Percentiles rank a stretch among this genome's conserved stretches.
Conservation (phyloP, 2,329 filamentous ascomycete species). For the Nothophoma quercina region DNA sequence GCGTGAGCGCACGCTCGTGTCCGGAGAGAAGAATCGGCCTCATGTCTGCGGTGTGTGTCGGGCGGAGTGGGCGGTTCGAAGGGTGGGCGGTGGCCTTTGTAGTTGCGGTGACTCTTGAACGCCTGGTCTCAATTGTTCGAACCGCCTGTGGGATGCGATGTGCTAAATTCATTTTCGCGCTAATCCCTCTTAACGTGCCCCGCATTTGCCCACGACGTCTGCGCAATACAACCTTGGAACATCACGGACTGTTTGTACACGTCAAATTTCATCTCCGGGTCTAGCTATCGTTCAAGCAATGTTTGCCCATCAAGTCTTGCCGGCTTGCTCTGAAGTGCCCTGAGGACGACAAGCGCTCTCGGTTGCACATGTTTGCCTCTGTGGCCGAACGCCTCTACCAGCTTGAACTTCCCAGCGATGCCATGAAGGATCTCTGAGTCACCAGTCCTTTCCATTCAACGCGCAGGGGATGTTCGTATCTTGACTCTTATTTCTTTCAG, state of each 20-base stretch:
- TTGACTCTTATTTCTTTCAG: neutral
- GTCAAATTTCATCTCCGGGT: neutral
- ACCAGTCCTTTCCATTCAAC: neutral
- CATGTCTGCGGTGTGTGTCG: constrained; percentile 63
- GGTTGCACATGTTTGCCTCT: neutral
- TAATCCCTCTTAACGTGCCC: constrained; percentile 29
- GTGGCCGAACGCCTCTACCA: neutral
- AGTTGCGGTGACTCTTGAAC: constrained; percentile 37
- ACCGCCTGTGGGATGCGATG: constrained; percentile 4
- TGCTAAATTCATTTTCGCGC: constrained; percentile 15
- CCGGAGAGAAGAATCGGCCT: constrained; percentile 95
- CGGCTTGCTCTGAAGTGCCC: too few relatives aligned
- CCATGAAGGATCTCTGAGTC: constrained; percentile 4
- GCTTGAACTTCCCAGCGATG: neutral
- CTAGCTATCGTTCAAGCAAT: too few relatives aligned
- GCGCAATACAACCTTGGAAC: too few relatives aligned
- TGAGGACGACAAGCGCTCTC: neutral
- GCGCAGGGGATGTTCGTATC: neutral
- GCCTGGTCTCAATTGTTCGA: constrained; percentile 6
- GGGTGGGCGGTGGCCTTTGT: constrained; percentile 29
- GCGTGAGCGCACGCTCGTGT: constrained; percentile 95
- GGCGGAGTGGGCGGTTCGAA: constrained; percentile 23
- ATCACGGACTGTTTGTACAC: too few relatives aligned
- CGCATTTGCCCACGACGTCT: constrained; percentile 9
- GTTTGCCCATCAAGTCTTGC: too few relatives aligned